Evolutionary conservation across 2,329 filamentous ascomycete species (phyloP), one percentile per base, ranked within the genome.

Genomic region (Monosporascus sp.): DNA sequence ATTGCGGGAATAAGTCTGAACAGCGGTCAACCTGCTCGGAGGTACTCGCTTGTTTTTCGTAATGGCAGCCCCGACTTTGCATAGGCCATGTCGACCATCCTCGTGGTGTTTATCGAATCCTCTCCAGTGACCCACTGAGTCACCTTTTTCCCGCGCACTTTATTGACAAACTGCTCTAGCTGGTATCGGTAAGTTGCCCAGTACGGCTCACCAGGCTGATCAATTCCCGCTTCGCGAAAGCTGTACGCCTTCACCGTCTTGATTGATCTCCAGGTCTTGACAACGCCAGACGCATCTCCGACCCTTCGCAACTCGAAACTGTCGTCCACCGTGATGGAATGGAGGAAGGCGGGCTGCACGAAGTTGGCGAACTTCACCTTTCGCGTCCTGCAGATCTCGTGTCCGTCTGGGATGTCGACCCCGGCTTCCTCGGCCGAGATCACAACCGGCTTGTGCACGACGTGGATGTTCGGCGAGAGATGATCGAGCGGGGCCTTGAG

Each of bases 81-180:
- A 53, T 74, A 75, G 6, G 66, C 70, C 58, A 63, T 63, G 58
- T 75, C 73, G 42, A 74, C 64, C 60, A 70, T 69, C 60, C 58
- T 65, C 70, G 71, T 72, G 58, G 63, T 67, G 51, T 59, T 59
- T 22, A 74, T 64, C 7, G 66, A 71, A 48, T 74, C 70, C 49
- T 65, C 60, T 1, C 60, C 62, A 22, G 60, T 57, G 27, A 75
- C 62, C 72, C 72, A 75, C 22, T 69, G 60, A 2, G 55, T 62
- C 9, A 63, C 64, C 22, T 64, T 60, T 15, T 66, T 58, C 3
- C 68, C 69, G 39, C 67, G 68, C 27, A 74, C 57, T 44, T 57
- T 63, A 54, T 72, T 70, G 3, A 74, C 69, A 48, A 74, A 75
- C 42, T 68, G 63, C 56, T 74, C 70, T 6, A 75, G 62, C 58